Base-by-base conservation (phyloP, 768 basidiomycete genomes). In the Tulasnella sp. region DNA sequence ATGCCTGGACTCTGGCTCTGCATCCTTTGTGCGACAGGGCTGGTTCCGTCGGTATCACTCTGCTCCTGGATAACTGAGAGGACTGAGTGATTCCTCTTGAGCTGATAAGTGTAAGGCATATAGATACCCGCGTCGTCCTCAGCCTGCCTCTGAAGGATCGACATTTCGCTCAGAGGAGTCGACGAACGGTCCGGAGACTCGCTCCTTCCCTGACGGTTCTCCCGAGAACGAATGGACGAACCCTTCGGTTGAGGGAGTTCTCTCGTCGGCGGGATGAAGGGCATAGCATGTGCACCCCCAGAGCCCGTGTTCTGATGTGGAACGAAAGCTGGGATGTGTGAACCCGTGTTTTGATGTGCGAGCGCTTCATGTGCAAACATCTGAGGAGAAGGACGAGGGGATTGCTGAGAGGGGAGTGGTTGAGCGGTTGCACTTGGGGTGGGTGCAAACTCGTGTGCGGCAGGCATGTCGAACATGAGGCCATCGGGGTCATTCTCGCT, bases 381-480 rank as follows among this genome's bases (percentile, higher is more conserved):
- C 31, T 69, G 64, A 69, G 64, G 64, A 69, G 64, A 69, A 20
- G 11, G 34, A 14, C 64, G 64, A 37, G 64, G 64, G 64, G 64
- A 69, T 0, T 34, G 31, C 34, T 69, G 64, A 16, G 64, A 69
- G 12, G 64, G 64, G 64, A 69, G 64, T 69, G 64, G 64, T 69
- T 69, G 64, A 69, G 31, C 34, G 5, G 64, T 28, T 7, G 34
- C 64, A 69, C 64, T 28, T 3, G 74, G 74, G 22, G 74, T 75
- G 12, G 24, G 12, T 12, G n/a, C 24, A 28, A 42, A 75, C 74
- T 64, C 77, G 58, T 78, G 77, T 14, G 77, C 50, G 22, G 77
- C 50, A 78, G 77, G 77, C 64, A 78, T 64, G 60, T 78, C 41
- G 40, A 75, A 75, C 74, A 64, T 78, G 48, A n/a, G 76, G 50